A percentile compares a stretch with the other conserved stretches of the same genome.
Evolutionary conservation across 2,329 filamentous ascomycete genomes (phyloP).

Genomic region (Cladosporium sp.): DNA sequence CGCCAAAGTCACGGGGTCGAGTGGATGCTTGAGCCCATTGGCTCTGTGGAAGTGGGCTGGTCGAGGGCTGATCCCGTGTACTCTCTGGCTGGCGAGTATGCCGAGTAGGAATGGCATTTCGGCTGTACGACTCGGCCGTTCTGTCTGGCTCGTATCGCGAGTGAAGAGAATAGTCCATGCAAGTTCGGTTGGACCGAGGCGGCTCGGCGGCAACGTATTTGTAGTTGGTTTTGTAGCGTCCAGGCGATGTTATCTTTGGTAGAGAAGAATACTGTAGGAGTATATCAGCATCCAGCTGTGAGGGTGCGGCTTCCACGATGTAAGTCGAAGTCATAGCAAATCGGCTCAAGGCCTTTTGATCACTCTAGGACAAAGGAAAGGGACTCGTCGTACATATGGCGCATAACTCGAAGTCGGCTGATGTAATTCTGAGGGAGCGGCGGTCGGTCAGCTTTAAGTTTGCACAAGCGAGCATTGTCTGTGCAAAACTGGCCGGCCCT

Average conservation of each 20-base stretch:
- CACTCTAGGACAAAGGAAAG: background rate
- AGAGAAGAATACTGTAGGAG: background rate
- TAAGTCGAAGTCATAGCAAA: background rate
- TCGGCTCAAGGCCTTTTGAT: background rate
- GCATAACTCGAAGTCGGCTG: background rate
- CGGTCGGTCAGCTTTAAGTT: constrained; percentile 2
- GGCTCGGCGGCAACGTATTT: background rate
- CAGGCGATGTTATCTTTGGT: background rate
- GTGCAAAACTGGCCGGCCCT: background rate
- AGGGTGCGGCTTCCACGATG: background rate
- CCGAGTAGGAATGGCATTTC: background rate
- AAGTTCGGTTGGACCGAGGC: background rate
- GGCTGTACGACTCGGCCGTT: background rate
- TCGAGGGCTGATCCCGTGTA: constrained; percentile 6
- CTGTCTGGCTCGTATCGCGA: background rate
- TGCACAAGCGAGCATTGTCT: constrained; percentile 7
- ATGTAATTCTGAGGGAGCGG: background rate
- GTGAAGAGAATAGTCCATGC: background rate
- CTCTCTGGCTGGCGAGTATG: background rate
- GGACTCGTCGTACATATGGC: constrained; percentile 1
- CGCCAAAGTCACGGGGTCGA: constrained; percentile 4
- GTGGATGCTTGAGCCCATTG: constrained; percentile 21
- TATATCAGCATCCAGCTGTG: no score
- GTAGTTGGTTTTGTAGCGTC: background rate
- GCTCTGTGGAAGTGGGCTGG: constrained; percentile 17